Base-by-base conservation (phyloP, 1,284 basidiomycete species). In the Leccinum fallax region DNA sequence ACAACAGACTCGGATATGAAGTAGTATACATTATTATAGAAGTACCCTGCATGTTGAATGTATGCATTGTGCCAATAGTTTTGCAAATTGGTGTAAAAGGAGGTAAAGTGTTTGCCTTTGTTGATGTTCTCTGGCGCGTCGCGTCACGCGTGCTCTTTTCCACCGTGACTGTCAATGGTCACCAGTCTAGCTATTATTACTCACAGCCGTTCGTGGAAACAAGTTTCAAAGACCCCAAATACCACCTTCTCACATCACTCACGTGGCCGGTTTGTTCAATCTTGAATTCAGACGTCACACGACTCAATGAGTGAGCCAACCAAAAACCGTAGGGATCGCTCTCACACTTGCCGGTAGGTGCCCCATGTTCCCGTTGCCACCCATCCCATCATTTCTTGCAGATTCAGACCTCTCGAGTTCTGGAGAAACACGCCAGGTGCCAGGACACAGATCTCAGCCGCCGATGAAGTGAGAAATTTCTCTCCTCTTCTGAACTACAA, bases 291-390 rank as follows among this genome's bases (percentile, higher is more conserved):
- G 11, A 32, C 30, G 30, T 32, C 30, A 30, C 30, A 10, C 48
- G 67, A 60, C 21, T 53, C 62, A 3, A 11, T 36, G 19, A 15
- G 60, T 36, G 56, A 19, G 5, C 65, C 72, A 60, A 52, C 57
- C 51, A 74, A 67, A 34, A 34, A 34, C 65, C 58, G 62, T 53
- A 77, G 74, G 66, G 74, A 75, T 49, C 73, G 73, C 49, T 78
- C 76, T 11, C 61, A 52, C 55, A 21, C 54, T 30, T 61, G 62
- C 5, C n/a, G 28, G 75, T 70, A 58, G 62, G 73, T 63, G 6
- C n/a, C 36, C 56, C 21, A 26, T 30, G 36, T 40, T 6, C 26
- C 38, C 8, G 57, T 62, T 26, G 46, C 46, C 55, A 30, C 55
- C 55, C 56, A 52, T 56, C 19, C 38, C 30, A 30, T 30, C 30